Conservation (phyloP, 2,329 filamentous ascomycete genomes). For the Penicillium sp. region DNA sequence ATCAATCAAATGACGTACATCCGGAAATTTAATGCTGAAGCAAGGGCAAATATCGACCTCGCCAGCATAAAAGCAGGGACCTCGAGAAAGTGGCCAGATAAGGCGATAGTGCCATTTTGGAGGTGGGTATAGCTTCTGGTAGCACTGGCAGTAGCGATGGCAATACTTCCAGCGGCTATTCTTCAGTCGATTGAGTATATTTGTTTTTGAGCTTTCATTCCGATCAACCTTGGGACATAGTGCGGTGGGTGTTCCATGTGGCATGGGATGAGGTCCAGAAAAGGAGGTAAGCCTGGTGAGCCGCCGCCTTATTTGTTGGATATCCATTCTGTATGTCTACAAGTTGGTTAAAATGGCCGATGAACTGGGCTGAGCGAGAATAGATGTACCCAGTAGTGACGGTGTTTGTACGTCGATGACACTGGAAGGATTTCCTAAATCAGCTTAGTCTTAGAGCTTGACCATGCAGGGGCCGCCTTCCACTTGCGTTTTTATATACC, state of each 20-base stretch:
- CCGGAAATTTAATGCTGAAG: not conserved
- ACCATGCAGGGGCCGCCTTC: not conserved
- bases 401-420: not conserved
- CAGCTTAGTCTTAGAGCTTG: not conserved
- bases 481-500: too few species aligned
- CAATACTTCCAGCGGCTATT: not conserved
- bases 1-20: not conserved
- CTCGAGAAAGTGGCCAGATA: not conserved
- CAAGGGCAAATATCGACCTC: not conserved
- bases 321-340: not conserved
- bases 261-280: not conserved
- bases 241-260: not conserved
- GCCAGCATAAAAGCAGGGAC: not conserved
- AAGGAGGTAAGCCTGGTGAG: not conserved
- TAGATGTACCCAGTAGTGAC: not conserved
- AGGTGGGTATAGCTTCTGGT: not conserved
- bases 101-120: not conserved
- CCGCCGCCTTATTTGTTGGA: not conserved
- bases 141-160: not conserved
- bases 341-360: not conserved
- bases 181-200: not conserved
- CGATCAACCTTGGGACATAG: not conserved
- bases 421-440: not conserved
- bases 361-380: not conserved
- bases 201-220: not conserved